Conservation (phyloP, 2,329 filamentous ascomycete genomes). For the Coniochaeta prunicola region DNA sequence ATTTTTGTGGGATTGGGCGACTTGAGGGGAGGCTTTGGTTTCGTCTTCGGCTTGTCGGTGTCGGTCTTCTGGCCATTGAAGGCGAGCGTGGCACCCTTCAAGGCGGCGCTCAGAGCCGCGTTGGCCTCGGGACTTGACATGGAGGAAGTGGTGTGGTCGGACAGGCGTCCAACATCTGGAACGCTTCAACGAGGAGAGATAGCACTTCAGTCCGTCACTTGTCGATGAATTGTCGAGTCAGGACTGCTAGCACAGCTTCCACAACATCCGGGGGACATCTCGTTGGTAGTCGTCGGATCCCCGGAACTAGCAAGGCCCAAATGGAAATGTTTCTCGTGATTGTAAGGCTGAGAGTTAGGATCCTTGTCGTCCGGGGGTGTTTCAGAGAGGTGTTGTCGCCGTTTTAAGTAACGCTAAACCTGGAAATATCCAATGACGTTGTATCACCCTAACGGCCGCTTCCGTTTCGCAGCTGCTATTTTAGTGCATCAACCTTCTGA, state of each 20-base stretch:
- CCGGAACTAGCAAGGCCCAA: background rate
- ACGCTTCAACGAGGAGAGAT: background rate
- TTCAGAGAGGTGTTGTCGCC: no score
- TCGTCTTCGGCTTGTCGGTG: slow-evolving; percentile 5
- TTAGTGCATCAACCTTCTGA: no score
- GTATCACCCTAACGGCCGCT: background rate
- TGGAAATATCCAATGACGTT: background rate
- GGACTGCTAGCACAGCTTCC: background rate
- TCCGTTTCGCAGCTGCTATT: background rate
- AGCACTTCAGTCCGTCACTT: background rate
- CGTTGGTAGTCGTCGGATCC: background rate
- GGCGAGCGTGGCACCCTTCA: slow-evolving; percentile 48
- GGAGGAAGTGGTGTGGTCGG: slow-evolving; percentile 10
- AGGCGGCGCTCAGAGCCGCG: slow-evolving; percentile 23
- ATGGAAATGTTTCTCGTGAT: background rate
- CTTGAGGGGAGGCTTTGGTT: slow-evolving; percentile 7
- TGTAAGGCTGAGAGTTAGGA: background rate
- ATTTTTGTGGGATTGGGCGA: background rate
- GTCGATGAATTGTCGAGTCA: background rate
- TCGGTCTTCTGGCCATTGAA: slow-evolving; percentile 27
- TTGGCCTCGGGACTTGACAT: background rate
- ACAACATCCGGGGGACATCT: background rate
- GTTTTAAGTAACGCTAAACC: background rate
- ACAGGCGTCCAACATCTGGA: background rate
- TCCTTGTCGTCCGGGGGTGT: background rate